Evolutionary conservation across 768 basidiomycete species (phyloP), one percentile per base, ranked within the genome.

Genomic region (Trametes cubensis): DNA sequence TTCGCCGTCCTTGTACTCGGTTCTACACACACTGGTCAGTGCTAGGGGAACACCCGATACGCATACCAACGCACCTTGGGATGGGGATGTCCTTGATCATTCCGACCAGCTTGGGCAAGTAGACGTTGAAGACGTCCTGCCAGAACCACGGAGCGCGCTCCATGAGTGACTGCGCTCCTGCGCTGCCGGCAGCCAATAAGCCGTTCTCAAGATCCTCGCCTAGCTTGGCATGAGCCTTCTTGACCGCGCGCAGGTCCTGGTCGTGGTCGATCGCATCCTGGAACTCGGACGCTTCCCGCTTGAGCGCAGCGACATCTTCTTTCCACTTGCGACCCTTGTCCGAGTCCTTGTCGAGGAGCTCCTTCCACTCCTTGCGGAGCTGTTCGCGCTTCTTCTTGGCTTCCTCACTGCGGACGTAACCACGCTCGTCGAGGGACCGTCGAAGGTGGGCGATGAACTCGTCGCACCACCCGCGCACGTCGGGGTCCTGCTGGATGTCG

Each of bases 101-200:
- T 26, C 62, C 66, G 58, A 88, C 70, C 1, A 83, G 38, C 10
- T 81, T 80, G 17, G 91, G 92, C 0, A 89, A 71, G 68, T 92
- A 93, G 17, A 92, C 88, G 67, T 87, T 89, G 78, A 91, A 87
- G 7, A 93, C 62, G 62, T 95, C 93, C 71, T 87, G 83, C 87
- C 87, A 90, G 75, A 90, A 83, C 89, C 89, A 91, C 0, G 85
- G 81, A 6, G 83, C 81, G 48, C 86, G 81, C 56, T 88, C 85
- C 63, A 87, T 68, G 4, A 82, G 80, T 11, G 79, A 80, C 68
- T 85, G 80, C 46, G 85, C 46, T 6, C 81, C 79, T 0, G 76
- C 75, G 65, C 76, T 65, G 8, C 79, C 73, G 62, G 79, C 70
- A 39, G 74, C 69, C 5, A 79, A 66, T 68, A 76, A 49, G 76